Evolutionary conservation across 371 early-diverging fungal species (phyloP).

Genomic region (Entomophthora muscae): DNA sequence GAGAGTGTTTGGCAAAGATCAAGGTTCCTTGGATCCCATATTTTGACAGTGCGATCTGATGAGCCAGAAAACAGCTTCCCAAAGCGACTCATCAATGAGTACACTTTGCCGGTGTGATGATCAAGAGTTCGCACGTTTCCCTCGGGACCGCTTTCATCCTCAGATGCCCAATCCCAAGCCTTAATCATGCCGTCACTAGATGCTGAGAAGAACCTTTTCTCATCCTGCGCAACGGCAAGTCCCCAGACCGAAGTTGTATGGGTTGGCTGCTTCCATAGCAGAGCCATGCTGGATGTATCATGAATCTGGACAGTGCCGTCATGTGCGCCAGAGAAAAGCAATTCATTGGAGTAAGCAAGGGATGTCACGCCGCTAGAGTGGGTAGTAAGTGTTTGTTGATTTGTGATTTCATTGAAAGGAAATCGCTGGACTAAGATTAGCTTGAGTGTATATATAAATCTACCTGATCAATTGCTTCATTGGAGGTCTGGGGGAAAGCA

Average conservation of each 20-base stretch:
- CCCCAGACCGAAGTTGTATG: slow-evolving; percentile 50
- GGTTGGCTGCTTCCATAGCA: slow-evolving; percentile 17
- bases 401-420: slow-evolving; percentile 23
- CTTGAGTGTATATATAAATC: background rate
- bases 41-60: slow-evolving; percentile 34
- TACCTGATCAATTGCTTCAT: background rate
- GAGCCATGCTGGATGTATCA: background rate
- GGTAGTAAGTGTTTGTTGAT: slow-evolving; percentile 29
- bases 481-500: background rate
- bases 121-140: slow-evolving; percentile 15
- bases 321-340: slow-evolving; percentile 34
- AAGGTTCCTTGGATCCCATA: slow-evolving; percentile 33
- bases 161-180: slow-evolving; percentile 19
- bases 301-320: slow-evolving; percentile 34
- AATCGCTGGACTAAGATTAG: background rate
- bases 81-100: slow-evolving; percentile 21
- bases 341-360: slow-evolving; percentile 23
- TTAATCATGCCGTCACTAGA: slow-evolving; percentile 38
- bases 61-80: slow-evolving; percentile 34
- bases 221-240: slow-evolving; percentile 23
- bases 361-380: slow-evolving; percentile 39
- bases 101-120: slow-evolving; percentile 34
- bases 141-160: slow-evolving; percentile 3
- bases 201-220: slow-evolving; percentile 30
- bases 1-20: slow-evolving; percentile 28